These are phyloP conservation scores for Penicilliopsis zonata DNA, from an alignment of 495 filamentous ascomycete genomes.

Conservation along the genomic window DNA sequence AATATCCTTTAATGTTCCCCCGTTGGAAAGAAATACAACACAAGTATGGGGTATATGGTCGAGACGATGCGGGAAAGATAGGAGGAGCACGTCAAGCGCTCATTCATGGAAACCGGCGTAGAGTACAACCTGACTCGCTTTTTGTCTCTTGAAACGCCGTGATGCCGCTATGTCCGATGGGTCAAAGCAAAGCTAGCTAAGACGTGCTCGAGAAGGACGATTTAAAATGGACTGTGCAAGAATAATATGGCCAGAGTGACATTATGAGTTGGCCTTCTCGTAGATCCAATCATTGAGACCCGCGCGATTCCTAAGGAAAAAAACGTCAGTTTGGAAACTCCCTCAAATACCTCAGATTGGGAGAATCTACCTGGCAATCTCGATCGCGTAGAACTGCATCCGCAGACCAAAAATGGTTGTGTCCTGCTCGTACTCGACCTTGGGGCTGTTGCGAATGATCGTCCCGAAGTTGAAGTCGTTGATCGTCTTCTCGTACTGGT, in stretches of 20 bases:
- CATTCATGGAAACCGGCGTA: too few species aligned
- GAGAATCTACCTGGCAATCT: conserved; percentile 65
- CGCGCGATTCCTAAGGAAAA: conserved; percentile 53
- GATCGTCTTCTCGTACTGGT: conserved; percentile 81
- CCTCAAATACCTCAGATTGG: background rate
- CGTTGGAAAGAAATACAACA: too few species aligned
- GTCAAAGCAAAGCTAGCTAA: background rate
- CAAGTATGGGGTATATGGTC: too few species aligned
- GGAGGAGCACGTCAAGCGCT: too few species aligned
- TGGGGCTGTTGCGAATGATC: conserved; percentile 68
- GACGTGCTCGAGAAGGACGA: too few species aligned
- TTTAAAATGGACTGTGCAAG: too few species aligned
- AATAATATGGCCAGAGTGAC: too few species aligned
- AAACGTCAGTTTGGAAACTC: background rate
- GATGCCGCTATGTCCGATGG: background rate
- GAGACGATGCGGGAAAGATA: too few species aligned
- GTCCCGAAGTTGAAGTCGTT: conserved; percentile 97
- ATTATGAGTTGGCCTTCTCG: conserved; percentile 53
- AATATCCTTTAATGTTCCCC: too few species aligned
- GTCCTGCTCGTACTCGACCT: conserved; percentile 73
- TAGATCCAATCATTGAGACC: conserved; percentile 96
- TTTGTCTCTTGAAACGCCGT: too few species aligned
- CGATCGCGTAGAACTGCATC: conserved; percentile 98
- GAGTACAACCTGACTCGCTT: too few species aligned
- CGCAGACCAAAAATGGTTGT: conserved; percentile 87